Evolutionary conservation across 345 rosid genomes (phyloP).

Genomic region (Melaleuca quinquenervia): DNA sequence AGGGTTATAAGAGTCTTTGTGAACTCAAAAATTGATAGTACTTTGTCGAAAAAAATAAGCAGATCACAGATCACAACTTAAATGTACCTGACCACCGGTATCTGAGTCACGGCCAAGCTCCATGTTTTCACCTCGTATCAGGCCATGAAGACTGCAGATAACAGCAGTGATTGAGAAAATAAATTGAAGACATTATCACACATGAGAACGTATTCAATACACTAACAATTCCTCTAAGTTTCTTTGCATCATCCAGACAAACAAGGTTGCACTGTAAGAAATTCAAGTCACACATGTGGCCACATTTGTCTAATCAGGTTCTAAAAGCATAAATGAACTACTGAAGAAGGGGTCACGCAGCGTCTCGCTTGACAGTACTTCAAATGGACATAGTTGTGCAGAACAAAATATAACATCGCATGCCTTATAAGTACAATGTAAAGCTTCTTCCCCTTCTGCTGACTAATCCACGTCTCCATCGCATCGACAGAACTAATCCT

Average conservation of each 20-base stretch:
- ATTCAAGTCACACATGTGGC: background rate
- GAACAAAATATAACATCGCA: background rate
- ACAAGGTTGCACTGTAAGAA: background rate
- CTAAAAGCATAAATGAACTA: background rate
- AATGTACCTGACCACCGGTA: conserved; percentile 16
- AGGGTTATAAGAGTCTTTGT: background rate
- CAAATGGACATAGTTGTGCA: background rate
- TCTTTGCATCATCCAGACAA: background rate
- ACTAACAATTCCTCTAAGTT: background rate
- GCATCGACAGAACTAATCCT: conserved; percentile 38
- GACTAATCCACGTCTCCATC: conserved; percentile 36
- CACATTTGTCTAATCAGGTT: background rate
- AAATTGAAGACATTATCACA: background rate
- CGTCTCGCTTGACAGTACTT: background rate
- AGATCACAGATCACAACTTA: background rate
- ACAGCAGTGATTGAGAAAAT: background rate
- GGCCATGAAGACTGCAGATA: conserved; percentile 39
- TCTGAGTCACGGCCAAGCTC: conserved; percentile 51
- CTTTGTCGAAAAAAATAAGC: background rate
- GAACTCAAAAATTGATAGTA: background rate
- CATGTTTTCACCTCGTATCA: conserved; percentile 32
- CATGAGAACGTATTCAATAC: background rate
- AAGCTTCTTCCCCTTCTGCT: conserved; percentile 26
- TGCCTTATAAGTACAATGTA: conserved; percentile 32
- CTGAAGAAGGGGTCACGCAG: background rate